Conservation (phyloP, 1,284 basidiomycete species). For the Ceratobasidium sp. region DNA sequence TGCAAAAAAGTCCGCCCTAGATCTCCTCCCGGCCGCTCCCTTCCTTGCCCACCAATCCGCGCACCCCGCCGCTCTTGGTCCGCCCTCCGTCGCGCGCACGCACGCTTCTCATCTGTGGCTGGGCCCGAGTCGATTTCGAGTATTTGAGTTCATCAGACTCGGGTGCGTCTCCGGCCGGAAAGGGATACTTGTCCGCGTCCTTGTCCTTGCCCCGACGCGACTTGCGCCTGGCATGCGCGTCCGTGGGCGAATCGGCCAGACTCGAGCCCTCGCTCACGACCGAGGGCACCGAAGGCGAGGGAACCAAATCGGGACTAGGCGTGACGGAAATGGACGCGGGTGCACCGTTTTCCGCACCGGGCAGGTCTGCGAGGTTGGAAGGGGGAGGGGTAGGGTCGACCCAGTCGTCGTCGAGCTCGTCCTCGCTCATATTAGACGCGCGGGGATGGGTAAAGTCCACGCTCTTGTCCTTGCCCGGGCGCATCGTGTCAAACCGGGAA, state of each 20-base stretch:
- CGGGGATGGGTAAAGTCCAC: not conserved
- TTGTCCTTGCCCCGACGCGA: slow-evolving; percentile 16
- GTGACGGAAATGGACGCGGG: slow-evolving; percentile 31
- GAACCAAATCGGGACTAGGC: slow-evolving; percentile 20
- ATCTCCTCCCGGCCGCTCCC: slow-evolving; percentile 14
- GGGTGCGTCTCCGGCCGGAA: slow-evolving; percentile 34
- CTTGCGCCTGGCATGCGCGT: slow-evolving; percentile 13
- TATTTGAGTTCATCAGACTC: slow-evolving; percentile 12
- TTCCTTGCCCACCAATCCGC: slow-evolving; percentile 39
- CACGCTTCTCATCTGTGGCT: slow-evolving; percentile 63
- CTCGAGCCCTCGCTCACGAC: slow-evolving; percentile 13
- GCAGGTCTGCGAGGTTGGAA: slow-evolving; percentile 11
- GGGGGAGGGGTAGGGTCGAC: slow-evolving; percentile 34
- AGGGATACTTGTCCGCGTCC: slow-evolving; percentile 30
- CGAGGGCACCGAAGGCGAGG: slow-evolving; percentile 30
- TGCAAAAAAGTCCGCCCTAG: slow-evolving; percentile 3
- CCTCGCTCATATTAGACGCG: slow-evolving; percentile 22
- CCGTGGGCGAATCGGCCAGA: slow-evolving; percentile 23
- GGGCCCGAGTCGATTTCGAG: slow-evolving; percentile 9
- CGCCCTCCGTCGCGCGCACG: slow-evolving; percentile 76
- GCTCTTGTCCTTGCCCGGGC: not conserved
- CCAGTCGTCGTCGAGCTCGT: slow-evolving; percentile 39
- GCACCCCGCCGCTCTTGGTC: slow-evolving; percentile 78
- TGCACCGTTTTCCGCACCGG: slow-evolving; percentile 22
- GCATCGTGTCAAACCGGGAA: slow-evolving; percentile 25